A percentile compares a stretch with the other conserved stretches of the same genome.
Conservation (phyloP, 352 stramenopile species). For the Phytophthora lateralis region DNA sequence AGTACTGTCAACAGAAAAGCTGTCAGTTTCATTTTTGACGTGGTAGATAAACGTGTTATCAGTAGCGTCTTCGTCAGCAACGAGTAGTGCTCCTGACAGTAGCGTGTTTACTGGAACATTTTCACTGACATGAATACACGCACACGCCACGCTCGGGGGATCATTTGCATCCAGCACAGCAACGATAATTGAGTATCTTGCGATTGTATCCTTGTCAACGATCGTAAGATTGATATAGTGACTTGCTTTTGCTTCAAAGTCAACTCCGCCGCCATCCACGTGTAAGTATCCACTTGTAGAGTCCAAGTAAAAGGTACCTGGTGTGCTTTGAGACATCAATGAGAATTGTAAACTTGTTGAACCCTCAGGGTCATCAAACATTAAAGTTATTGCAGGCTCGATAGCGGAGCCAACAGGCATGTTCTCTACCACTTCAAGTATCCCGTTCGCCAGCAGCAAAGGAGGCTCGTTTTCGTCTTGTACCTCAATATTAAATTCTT, state of each 20-base stretch:
- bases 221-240: conserved; percentile 26
- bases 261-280: conserved; percentile 33
- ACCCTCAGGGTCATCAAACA: conserved; percentile 32
- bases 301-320: conserved; percentile 57
- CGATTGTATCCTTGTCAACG: conserved; percentile 7
- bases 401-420: conserved; percentile 5
- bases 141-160: conserved; percentile 19
- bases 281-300: conserved; percentile 33
- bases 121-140: conserved; percentile 23
- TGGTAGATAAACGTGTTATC: conserved; percentile 28
- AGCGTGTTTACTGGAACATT: conserved; percentile 21
- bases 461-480: conserved; percentile 29
- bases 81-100: conserved; percentile 7
- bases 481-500: conserved; percentile 19
- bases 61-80: conserved; percentile 26
- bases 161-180: conserved; percentile 26
- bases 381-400: conserved; percentile 6
- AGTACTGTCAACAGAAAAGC: conserved; percentile 38
- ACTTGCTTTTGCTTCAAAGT: conserved; percentile 38
- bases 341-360: conserved; percentile 26
- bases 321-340: conserved; percentile 40
- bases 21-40: conserved; percentile 22
- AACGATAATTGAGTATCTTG: conserved; percentile 18
- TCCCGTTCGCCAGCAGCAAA: conserved; percentile 3
- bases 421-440: conserved; percentile 26